phyloP scores from a whole-genome alignment of 495 filamentous ascomycete species.

The Cladorrhinum samala region DNA sequence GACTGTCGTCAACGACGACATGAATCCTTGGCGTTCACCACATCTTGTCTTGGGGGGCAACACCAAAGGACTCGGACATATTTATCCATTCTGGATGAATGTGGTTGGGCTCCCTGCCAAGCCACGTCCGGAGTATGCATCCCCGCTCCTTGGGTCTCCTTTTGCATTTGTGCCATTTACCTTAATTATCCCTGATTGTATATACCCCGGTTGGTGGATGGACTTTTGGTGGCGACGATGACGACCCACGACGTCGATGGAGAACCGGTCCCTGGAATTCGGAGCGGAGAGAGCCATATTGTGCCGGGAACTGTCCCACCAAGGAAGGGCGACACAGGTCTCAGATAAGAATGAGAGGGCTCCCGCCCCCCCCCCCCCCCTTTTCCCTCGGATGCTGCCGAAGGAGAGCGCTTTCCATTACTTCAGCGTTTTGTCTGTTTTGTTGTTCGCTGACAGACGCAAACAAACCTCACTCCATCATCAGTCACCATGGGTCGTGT shows the following conservation, averaged over 20 bases:
- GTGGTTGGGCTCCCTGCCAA: conserved; percentile 1
- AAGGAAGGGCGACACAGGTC: neutral
- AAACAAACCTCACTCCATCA: neutral
- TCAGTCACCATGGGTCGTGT: conserved; percentile 3
- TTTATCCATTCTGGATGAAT: conserved; percentile 1
- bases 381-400: conserved; percentile 5
- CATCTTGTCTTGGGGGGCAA: neutral
- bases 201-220: neutral
- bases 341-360: conserved; percentile 1
- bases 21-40: too few relatives aligned
- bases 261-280: neutral
- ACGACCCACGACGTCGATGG: neutral
- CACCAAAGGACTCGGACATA: neutral
- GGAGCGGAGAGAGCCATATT: neutral
- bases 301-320: neutral
- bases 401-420: neutral
- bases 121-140: neutral
- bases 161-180: neutral
- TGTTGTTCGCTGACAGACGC: neutral
- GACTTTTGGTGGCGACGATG: neutral
- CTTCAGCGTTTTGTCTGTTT: neutral
- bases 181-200: neutral
- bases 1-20: neutral
- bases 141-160: neutral
- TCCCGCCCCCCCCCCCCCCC: neutral